Base-by-base conservation (phyloP, 352 stramenopile genomes). In the Paralagenidium karlingii region DNA sequence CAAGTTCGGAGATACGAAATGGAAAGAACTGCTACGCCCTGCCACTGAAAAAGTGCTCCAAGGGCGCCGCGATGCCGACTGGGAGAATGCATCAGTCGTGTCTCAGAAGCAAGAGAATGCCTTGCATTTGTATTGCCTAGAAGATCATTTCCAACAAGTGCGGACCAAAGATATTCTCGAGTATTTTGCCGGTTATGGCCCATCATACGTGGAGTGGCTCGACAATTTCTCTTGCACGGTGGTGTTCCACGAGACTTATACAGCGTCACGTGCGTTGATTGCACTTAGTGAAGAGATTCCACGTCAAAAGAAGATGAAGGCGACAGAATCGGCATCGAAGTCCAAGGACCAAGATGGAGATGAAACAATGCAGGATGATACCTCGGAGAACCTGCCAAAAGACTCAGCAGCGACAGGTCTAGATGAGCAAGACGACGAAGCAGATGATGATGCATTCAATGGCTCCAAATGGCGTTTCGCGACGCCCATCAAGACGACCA, bases 141-240 rank as follows among this genome's bases (percentile, higher is more conserved):
- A 88, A 42, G 64, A 83, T 2, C 62, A 64, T 15, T 88, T 88
- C 36, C 77, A 84, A 43, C 63, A 79, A 39, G 75, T 91, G 15
- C 71, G 77, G 29, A 88, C 74, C 33, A 82, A 56, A 40, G 77
- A 91, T 40, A 53, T 91, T 13, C 55, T 88, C 46, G 63, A 51
- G 28, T 91, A 88, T 37, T 91, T 91, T 42, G 46, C 56, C 1
- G 77, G 71, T 6, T 91, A 85, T 41, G 71, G 74, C 0, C 77
- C 77, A 11, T 83, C 73, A 16, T 91, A 91, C 55, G 71, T 91
- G 30, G 77, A 91, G 45, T 91, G 77, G 77, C 63, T 88, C 52
- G 87, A 91, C 58, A 74, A 91, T 58, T 85, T 68, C 32, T 71
- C 74, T 40, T 88, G 74, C 38, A 91, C 74, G 1, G 53, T 91